Conservation (phyloP, 1,284 basidiomycete species). For the Meira miltonrushii region DNA sequence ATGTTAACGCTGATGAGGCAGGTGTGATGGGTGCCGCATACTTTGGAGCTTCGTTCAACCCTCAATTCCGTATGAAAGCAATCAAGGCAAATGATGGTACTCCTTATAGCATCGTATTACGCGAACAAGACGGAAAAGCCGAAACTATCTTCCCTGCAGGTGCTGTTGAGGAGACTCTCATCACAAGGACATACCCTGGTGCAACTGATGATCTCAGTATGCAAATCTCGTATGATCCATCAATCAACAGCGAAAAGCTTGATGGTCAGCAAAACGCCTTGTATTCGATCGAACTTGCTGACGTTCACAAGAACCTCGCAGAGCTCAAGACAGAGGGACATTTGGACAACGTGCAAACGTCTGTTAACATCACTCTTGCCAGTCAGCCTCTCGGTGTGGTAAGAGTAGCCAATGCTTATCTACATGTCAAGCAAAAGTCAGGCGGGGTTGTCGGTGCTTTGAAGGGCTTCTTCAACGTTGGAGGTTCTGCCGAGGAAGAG, state of each 20-base stretch:
- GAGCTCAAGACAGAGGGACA: slow-evolving; percentile 34
- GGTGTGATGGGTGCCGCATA: slow-evolving; percentile 86
- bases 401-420: slow-evolving; percentile 29
- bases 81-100: slow-evolving; percentile 70
- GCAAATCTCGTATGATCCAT: slow-evolving; percentile 30
- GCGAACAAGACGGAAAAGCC: slow-evolving; percentile 25
- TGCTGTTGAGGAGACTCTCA: slow-evolving; percentile 23
- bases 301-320: slow-evolving; percentile 32
- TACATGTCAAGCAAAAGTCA: slow-evolving; percentile 38
- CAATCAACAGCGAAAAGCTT: not conserved
- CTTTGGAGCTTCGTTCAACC: slow-evolving; percentile 79
- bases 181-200: slow-evolving; percentile 27
- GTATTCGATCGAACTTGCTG: slow-evolving; percentile 33
- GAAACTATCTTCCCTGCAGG: slow-evolving; percentile 37
- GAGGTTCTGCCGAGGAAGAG: slow-evolving; percentile 5
- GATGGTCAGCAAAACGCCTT: slow-evolving; percentile 16
- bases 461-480: slow-evolving; percentile 40
- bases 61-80: slow-evolving; percentile 92
- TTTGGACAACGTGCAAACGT: slow-evolving; percentile 38
- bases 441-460: slow-evolving; percentile 42
- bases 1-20: slow-evolving; percentile 96
- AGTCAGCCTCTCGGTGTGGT: slow-evolving; percentile 40
- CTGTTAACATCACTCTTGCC: slow-evolving; percentile 40
- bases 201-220: slow-evolving; percentile 38
- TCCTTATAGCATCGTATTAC: slow-evolving; percentile 39